Conservation (phyloP, 116 monocot species). For the Iris pallida region DNA sequence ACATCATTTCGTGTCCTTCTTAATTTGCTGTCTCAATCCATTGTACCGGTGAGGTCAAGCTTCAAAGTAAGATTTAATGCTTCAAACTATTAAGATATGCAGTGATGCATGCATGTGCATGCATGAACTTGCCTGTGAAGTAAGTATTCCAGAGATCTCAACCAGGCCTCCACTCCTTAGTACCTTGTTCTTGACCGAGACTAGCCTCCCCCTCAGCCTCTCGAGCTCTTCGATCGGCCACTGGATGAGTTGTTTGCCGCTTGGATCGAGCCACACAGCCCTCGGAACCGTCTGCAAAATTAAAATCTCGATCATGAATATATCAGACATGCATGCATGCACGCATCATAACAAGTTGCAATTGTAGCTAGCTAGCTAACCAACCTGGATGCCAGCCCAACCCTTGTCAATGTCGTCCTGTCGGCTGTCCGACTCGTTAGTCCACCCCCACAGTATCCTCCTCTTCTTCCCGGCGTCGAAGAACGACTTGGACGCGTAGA, state of each 20-base stretch:
- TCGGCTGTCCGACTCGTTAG: slow-evolving; percentile 33
- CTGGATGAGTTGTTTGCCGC: slow-evolving; percentile 53
- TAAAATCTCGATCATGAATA: not conserved
- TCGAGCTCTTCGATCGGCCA: slow-evolving; percentile 78
- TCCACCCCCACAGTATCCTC: slow-evolving; percentile 46
- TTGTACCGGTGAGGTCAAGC: too few relatives aligned
- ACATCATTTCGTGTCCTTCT: too few relatives aligned
- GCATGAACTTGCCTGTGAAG: too few relatives aligned
- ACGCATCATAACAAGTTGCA: slow-evolving; percentile 1
- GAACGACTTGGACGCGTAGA: slow-evolving; percentile 52
- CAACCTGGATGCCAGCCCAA: slow-evolving; percentile 46
- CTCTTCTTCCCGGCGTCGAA: slow-evolving; percentile 31
- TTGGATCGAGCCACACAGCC: slow-evolving; percentile 43
- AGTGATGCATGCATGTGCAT: too few relatives aligned
- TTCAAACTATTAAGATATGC: too few relatives aligned
- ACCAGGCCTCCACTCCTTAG: slow-evolving; percentile 16
- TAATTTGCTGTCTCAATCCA: too few relatives aligned
- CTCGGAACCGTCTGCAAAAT: slow-evolving; percentile 63
- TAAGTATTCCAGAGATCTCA: too few relatives aligned
- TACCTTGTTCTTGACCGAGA: slow-evolving; percentile 7
- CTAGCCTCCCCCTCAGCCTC: slow-evolving; percentile 32
- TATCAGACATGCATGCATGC: not conserved
- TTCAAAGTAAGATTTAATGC: too few relatives aligned
- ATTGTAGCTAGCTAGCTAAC: not conserved
- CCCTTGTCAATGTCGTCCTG: slow-evolving; percentile 36